Evolutionary conservation across 805 yeast species (phyloP).

Genomic region (Metschnikowia borealis): DNA sequence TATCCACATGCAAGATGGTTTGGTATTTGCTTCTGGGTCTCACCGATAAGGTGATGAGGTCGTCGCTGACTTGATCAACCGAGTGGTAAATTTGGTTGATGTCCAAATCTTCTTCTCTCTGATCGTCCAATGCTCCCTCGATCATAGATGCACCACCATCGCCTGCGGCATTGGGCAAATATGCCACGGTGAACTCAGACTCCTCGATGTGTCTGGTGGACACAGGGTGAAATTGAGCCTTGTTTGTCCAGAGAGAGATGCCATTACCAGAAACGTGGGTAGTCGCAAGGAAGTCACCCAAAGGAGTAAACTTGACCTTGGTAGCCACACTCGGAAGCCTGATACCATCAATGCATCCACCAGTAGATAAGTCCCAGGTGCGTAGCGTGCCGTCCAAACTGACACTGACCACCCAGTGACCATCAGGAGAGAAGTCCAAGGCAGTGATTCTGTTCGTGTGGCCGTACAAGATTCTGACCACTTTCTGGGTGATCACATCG

Average conservation of each 20-base stretch:
- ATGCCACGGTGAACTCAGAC: slow-evolving; percentile 59
- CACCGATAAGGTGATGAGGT: slow-evolving; percentile 67
- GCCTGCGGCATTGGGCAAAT: slow-evolving; percentile 75
- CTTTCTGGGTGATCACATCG: slow-evolving; percentile 74
- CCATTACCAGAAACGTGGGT: slow-evolving; percentile 90
- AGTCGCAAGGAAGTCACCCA: slow-evolving; percentile 88
- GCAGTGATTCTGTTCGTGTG: slow-evolving; percentile 85
- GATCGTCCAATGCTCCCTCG: slow-evolving; percentile 69
- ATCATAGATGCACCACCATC: slow-evolving; percentile 67
- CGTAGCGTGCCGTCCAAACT: slow-evolving; percentile 83
- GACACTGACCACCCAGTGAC: slow-evolving; percentile 87
- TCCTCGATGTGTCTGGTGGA: slow-evolving; percentile 75
- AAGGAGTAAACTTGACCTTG: slow-evolving; percentile 71
- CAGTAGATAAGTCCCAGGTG: slow-evolving; percentile 97
- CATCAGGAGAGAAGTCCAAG: slow-evolving; percentile 89
- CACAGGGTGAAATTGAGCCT: slow-evolving; percentile 75
- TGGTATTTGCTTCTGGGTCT: slow-evolving; percentile 77
- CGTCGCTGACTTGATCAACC: slow-evolving; percentile 56
- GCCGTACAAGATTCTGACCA: slow-evolving; percentile 85
- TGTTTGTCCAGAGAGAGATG: slow-evolving; percentile 86
- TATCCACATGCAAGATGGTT: slow-evolving; percentile 76
- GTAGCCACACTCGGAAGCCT: slow-evolving; percentile 77
- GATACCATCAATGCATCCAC: slow-evolving; percentile 93
- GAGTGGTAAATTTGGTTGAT: slow-evolving; percentile 45
- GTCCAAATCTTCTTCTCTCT: slow-evolving; percentile 28